Conservation (phyloP, 2,329 filamentous ascomycete genomes). For the Parasarocladium wereldwijsianum region DNA sequence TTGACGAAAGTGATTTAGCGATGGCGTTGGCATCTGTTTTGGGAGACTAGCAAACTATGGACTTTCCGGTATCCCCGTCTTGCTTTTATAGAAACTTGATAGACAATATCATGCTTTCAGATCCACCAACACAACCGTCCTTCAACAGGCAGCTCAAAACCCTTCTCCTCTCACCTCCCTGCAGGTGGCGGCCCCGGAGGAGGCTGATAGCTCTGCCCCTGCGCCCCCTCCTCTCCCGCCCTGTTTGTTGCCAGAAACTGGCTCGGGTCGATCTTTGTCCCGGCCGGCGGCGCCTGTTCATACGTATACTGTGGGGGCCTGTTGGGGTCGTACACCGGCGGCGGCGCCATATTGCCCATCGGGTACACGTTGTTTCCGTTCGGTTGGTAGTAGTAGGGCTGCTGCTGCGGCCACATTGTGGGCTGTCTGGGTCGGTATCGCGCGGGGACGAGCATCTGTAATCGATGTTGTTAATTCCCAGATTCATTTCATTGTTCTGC, state of each 20-base stretch:
- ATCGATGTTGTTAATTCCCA: too few species aligned
- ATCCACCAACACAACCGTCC: too few species aligned
- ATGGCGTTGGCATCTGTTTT: conserved; percentile 12
- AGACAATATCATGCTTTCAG: too few species aligned
- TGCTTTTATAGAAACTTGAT: not conserved
- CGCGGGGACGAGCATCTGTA: conserved; percentile 39
- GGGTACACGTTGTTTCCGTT: conserved; percentile 21
- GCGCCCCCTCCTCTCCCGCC: too few species aligned
- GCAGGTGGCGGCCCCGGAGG: conserved; percentile 34
- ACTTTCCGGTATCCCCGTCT: too few species aligned
- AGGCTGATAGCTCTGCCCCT: conserved; percentile 17
- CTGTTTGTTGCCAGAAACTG: too few species aligned
- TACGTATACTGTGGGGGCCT: conserved; percentile 44
- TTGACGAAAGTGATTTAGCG: not conserved
- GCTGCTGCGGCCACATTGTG: conserved; percentile 13
- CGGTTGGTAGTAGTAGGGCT: conserved; percentile 11
- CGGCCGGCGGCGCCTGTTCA: conserved; percentile 29
- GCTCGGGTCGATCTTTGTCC: conserved; percentile 37
- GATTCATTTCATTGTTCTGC: too few species aligned
- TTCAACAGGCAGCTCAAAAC: too few species aligned
- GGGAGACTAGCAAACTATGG: too few species aligned
- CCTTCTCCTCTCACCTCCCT: too few species aligned
- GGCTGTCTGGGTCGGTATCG: conserved; percentile 11
- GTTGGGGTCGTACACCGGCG: conserved; percentile 43
- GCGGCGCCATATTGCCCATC: conserved; percentile 39